Evolutionary conservation across 768 basidiomycete species (phyloP).

Genomic region (Fomitopsis pulvina): DNA sequence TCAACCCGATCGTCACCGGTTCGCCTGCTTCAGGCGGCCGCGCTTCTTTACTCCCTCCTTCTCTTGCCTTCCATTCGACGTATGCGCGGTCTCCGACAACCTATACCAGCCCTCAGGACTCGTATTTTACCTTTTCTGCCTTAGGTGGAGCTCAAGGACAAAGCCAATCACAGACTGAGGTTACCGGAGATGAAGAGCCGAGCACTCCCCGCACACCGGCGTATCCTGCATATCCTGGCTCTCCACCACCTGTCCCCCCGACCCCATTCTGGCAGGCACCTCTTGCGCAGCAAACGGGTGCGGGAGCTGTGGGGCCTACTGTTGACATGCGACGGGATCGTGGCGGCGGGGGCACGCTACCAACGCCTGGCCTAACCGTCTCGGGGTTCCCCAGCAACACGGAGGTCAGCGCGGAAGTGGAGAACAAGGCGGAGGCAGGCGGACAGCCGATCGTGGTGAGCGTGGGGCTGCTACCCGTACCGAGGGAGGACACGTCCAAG

Average conservation of each 20-base stretch:
- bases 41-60: slow-evolving; percentile 27
- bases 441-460: slow-evolving; percentile 67
- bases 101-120: slow-evolving; percentile 26
- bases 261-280: slow-evolving; percentile 50
- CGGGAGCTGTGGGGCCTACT: slow-evolving; percentile 43
- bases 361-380: slow-evolving; percentile 52
- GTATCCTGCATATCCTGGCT: slow-evolving; percentile 51
- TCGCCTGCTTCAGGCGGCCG: not conserved
- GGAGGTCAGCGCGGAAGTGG: slow-evolving; percentile 19
- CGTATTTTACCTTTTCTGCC: slow-evolving; percentile 24
- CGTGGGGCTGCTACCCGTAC: slow-evolving; percentile 41
- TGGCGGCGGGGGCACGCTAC: slow-evolving; percentile 32
- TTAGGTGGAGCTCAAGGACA: not conserved
- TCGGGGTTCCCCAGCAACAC: slow-evolving; percentile 26
- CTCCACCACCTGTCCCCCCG: slow-evolving; percentile 42
- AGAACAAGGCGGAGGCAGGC: slow-evolving; percentile 13
- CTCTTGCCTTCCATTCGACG: slow-evolving; percentile 27
- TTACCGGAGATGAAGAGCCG: slow-evolving; percentile 12
- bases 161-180: slow-evolving; percentile 10
- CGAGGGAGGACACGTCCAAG: slow-evolving; percentile 6
- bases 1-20: slow-evolving; percentile 2
- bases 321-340: slow-evolving; percentile 65
- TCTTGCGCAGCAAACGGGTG: slow-evolving; percentile 41
- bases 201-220: slow-evolving; percentile 53
- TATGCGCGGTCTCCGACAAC: slow-evolving; percentile 44